These are phyloP conservation scores for Epichloe scottii DNA, from an alignment of 2,329 filamentous ascomycete species.

Conservation along the genomic window DNA sequence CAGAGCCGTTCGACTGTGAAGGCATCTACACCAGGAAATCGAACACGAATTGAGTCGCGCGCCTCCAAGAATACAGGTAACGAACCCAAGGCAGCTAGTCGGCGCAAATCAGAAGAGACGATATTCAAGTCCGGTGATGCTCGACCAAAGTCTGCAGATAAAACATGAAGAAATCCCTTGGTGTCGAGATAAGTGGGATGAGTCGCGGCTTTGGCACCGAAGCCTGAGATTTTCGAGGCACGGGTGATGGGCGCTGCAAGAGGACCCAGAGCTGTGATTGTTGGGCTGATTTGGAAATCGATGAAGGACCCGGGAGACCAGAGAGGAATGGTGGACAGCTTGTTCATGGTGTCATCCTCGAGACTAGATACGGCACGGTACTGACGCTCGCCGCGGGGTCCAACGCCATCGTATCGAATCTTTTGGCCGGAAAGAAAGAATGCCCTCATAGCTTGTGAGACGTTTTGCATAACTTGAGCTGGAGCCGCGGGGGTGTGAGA, in stretches of 20 bases:
- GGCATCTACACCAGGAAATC: constrained; percentile 83
- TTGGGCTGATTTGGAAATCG: constrained; percentile 81
- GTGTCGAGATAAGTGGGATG: constrained; percentile 57
- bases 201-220: constrained; percentile 25
- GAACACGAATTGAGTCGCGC: constrained; percentile 57
- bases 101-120: constrained; percentile 69
- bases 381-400: constrained; percentile 59
- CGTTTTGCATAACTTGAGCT: constrained; percentile 86
- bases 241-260: constrained; percentile 45
- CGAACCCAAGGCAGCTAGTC: constrained; percentile 66
- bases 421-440: constrained; percentile 89
- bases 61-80: constrained; percentile 66
- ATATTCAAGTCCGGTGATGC: constrained; percentile 72
- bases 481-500: constrained; percentile 76
- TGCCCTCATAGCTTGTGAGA: constrained; percentile 83
- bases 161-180: constrained; percentile 70
- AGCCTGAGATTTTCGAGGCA: constrained; percentile 29
- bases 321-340: constrained; percentile 47
- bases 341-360: constrained; percentile 60
- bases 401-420: constrained; percentile 71
- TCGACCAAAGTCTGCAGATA: constrained; percentile 79
- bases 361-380: constrained; percentile 67
- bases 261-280: constrained; percentile 74
- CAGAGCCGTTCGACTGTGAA: constrained; percentile 73
- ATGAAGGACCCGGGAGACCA: constrained; percentile 63